phyloP scores from a whole-genome alignment of 2,329 filamentous ascomycete genomes.

The Trichoderma sp. region DNA sequence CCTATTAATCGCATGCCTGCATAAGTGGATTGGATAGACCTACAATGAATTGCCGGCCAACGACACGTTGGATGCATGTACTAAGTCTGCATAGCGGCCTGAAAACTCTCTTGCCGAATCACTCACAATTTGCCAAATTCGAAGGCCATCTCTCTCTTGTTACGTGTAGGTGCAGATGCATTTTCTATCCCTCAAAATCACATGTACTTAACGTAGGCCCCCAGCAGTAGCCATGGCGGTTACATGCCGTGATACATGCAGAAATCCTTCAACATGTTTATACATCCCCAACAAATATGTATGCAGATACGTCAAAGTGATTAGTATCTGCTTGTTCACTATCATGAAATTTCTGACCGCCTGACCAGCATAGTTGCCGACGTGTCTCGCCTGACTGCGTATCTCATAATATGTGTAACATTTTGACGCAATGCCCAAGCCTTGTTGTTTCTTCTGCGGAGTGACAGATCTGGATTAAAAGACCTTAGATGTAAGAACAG shows the following conservation, averaged over 20 bases:
- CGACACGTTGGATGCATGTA: background rate
- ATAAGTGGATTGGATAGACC: background rate
- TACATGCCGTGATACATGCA: background rate
- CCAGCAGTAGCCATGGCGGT: background rate
- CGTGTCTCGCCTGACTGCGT: background rate
- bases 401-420: background rate
- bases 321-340: background rate
- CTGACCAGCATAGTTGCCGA: rapidly evolving
- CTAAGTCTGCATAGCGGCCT: background rate
- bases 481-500: background rate
- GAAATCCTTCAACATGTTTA: background rate
- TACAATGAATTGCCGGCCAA: background rate
- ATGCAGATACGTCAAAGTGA: background rate
- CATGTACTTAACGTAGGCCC: background rate
- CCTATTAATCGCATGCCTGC: background rate
- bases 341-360: background rate
- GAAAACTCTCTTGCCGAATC: background rate
- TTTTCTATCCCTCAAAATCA: background rate
- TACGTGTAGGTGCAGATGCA: background rate
- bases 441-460: background rate
- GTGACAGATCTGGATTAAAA: background rate
- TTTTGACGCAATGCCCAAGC: background rate
- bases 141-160: background rate
- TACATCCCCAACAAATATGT: background rate
- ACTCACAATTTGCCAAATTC: background rate